Conservation (phyloP, 495 filamentous ascomycete species). For the Aspergillus conjunctus region DNA sequence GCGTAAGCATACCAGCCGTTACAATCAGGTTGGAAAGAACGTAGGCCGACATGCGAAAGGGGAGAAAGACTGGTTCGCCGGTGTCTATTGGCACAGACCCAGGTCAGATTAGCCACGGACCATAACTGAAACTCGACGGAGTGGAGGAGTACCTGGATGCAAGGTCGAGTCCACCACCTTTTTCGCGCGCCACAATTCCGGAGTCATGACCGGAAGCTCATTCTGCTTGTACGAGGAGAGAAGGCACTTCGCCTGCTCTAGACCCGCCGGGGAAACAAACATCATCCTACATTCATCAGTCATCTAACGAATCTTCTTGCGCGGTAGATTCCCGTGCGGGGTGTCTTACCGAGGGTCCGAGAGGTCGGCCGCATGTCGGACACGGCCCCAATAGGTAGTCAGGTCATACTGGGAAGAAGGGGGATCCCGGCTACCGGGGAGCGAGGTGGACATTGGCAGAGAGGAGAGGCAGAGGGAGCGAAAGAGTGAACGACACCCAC, state of each 20-base stretch:
- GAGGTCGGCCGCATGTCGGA: conserved; percentile 84
- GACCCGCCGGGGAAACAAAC: conserved; percentile 69
- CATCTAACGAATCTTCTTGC: background rate
- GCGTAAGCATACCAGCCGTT: conserved; percentile 97
- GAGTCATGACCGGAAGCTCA: conserved; percentile 73
- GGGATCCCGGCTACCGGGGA: conserved; percentile 82
- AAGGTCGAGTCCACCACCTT: conserved; percentile 95
- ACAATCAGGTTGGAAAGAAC: conserved; percentile 92
- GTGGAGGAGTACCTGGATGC: conserved; percentile 62
- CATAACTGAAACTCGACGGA: background rate
- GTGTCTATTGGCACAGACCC: conserved; percentile 61
- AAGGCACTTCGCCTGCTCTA: conserved; percentile 80
- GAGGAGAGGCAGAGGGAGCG: conserved; percentile 13
- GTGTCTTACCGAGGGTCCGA: conserved; percentile 85
- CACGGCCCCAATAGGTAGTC: conserved; percentile 91
- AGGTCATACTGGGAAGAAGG: conserved; percentile 91
- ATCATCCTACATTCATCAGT: conserved; percentile 64
- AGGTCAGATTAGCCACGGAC: background rate
- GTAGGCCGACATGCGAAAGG: conserved; percentile 96
- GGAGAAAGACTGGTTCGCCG: conserved; percentile 85
- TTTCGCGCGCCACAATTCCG: conserved; percentile 92
- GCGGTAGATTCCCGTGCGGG: background rate
- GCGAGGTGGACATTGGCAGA: conserved; percentile 77
- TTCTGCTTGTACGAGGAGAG: conserved; percentile 82
- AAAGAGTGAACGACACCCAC: conserved; percentile 7